A percentile compares a stretch with the other conserved stretches of the same genome.
phyloP scores from a whole-genome alignment of 1,284 basidiomycete species.

The Irpex sp. region DNA sequence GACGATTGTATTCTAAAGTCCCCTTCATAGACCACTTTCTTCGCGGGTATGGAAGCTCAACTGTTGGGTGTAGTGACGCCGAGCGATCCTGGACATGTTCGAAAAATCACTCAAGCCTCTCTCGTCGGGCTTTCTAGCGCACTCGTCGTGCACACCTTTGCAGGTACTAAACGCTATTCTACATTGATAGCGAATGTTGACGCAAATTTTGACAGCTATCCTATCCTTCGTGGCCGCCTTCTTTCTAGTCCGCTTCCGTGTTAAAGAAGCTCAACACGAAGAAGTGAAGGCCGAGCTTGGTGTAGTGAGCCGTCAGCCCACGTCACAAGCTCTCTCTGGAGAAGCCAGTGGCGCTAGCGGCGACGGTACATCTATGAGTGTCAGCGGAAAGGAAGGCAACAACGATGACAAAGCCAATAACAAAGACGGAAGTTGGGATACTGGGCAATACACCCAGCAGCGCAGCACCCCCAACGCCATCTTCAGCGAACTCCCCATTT shows the following conservation, averaged over 20 bases:
- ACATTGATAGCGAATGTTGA: neutral
- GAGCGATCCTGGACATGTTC: constrained; percentile 13
- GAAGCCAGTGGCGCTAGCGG: neutral
- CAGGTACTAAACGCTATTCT: constrained; percentile 19
- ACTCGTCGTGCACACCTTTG: constrained; percentile 34
- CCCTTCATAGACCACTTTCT: constrained; percentile 32
- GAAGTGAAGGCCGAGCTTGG: constrained; percentile 16
- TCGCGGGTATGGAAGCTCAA: constrained; percentile 34
- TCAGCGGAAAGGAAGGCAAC: neutral
- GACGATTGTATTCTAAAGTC: too few species aligned
- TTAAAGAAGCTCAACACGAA: constrained; percentile 21
- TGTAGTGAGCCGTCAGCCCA: neutral
- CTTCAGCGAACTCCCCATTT: neutral
- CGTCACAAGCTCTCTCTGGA: neutral
- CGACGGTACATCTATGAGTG: neutral
- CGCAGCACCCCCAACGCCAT: neutral
- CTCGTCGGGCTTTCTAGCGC: constrained; percentile 32
- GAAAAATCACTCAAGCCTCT: constrained; percentile 21
- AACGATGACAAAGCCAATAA: neutral
- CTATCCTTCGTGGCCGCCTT: constrained; percentile 31
- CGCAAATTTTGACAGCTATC: constrained; percentile 21
- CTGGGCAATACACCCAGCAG: neutral
- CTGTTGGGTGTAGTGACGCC: constrained; percentile 24
- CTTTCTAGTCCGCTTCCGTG: constrained; percentile 30
- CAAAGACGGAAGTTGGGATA: neutral